Percentiles rank a stretch among this genome's conserved stretches.
phyloP scores from a whole-genome alignment of 768 basidiomycete species.

The Tephrocybe rancida region DNA sequence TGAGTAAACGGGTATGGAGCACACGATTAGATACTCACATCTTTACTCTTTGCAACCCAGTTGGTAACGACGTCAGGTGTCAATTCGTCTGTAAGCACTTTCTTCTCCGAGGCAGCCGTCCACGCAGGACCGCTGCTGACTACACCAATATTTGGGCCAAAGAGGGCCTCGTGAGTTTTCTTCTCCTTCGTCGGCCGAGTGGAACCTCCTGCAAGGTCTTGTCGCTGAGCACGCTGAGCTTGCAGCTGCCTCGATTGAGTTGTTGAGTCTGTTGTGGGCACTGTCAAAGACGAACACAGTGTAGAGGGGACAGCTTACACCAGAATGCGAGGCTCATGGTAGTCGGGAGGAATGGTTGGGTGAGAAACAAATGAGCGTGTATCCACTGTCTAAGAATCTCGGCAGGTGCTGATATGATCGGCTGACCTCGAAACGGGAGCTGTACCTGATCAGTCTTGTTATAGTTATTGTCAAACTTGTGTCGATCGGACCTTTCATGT shows the following conservation, averaged over 20 bases:
- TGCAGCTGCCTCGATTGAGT: background rate
- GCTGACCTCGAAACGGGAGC: conserved; percentile 9
- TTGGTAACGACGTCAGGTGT: conserved; percentile 78
- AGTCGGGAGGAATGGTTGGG: background rate
- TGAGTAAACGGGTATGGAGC: background rate
- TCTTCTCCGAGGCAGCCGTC: conserved; percentile 69
- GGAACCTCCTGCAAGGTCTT: background rate
- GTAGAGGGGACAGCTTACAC: conserved; percentile 30
- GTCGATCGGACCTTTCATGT: conserved; percentile 9
- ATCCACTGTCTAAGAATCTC: conserved; percentile 13
- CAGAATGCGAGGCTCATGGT: conserved; percentile 30
- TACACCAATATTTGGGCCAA: conserved; percentile 89
- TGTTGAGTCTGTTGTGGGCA: background rate
- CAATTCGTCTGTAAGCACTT: conserved; percentile 63
- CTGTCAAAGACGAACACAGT: background rate
- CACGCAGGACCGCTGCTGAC: conserved; percentile 70
- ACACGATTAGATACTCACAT: conserved; percentile 49
- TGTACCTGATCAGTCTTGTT: background rate
- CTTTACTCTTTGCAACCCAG: conserved; percentile 89
- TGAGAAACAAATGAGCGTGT: conserved; percentile 1
- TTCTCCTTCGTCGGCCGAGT: conserved; percentile 42
- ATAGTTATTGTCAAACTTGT: too few relatives aligned
- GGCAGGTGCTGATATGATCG: conserved; percentile 10
- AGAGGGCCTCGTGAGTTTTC: conserved; percentile 79
- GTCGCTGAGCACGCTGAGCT: background rate